phyloP scores from a whole-genome alignment of 2,329 filamentous ascomycete genomes.

The Neopestalotiopsis clavispora region DNA sequence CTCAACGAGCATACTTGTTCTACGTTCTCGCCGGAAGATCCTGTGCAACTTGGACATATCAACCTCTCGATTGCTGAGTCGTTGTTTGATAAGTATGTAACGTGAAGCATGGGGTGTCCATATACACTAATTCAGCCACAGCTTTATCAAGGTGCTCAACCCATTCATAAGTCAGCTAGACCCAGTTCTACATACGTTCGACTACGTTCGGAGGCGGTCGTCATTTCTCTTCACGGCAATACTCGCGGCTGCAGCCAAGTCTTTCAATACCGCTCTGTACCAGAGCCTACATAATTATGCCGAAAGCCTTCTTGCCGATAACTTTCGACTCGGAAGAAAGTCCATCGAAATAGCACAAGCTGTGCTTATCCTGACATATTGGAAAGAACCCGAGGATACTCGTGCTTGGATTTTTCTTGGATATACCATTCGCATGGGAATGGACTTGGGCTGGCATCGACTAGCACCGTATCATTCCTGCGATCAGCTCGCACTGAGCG shows the following conservation, averaged over 20 bases:
- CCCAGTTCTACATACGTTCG: constrained; percentile 41
- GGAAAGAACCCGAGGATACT: constrained; percentile 47
- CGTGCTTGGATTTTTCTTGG: constrained; percentile 44
- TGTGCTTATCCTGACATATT: constrained; percentile 44
- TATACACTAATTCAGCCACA: constrained; percentile 18
- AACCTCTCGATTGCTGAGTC: constrained; percentile 33
- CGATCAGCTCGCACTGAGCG: constrained; percentile 1
- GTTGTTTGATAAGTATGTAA: constrained; percentile 34
- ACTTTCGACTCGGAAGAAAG: constrained; percentile 38
- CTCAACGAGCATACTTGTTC: background rate
- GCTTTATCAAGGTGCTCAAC: constrained; percentile 44
- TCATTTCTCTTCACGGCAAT: constrained; percentile 41
- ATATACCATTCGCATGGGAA: constrained; percentile 44
- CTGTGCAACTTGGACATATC: constrained; percentile 32
- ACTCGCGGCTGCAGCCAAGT: constrained; percentile 40
- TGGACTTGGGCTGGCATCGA: constrained; percentile 44
- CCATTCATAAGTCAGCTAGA: constrained; percentile 47
- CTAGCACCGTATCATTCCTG: constrained; percentile 22
- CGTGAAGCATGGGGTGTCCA: background rate
- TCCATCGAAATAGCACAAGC: constrained; percentile 44
- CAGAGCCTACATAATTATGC: constrained; percentile 32
- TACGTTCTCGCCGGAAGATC: constrained; percentile 28
- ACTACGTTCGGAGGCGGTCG: constrained; percentile 39
- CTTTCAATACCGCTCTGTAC: constrained; percentile 40
- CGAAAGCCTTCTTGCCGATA: constrained; percentile 35